Evolutionary conservation across 805 yeast genomes (phyloP), one percentile per base, ranked within the genome.

Genomic region (Hagleromyces aurorensis): DNA sequence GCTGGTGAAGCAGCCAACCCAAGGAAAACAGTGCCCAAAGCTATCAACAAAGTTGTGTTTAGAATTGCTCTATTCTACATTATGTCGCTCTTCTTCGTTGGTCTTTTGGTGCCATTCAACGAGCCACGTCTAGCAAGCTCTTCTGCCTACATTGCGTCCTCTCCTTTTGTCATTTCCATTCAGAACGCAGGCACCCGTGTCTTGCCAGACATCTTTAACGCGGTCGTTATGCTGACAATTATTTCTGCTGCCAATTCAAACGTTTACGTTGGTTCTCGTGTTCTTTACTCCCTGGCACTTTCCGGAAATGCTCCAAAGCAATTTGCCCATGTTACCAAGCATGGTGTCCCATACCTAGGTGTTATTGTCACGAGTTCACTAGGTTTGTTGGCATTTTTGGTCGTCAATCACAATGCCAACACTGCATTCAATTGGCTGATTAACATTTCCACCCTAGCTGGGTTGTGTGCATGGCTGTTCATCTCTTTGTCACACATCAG

Each of bases 231-330:
- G 26, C 42, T 68, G 13, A 75, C 87, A 11, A 70, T 79, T 34
- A 66, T 78, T 27, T 78, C 87, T n/a, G 86, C 89, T 16, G 89
- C 78, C 51, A 80, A 80, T 60, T 78, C 86, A 9, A 76, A 78
- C 49, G 65, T 79, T 17, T 78, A 79, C 56, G 72, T 76, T 41
- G 78, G 84, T 23, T 78, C 86, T 3, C 64, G 91, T 58, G 64
- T 76, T 23, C 52, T 80, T 29, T 78, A 67, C 48, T 72, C 77
- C n/a, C 62, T 80, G 50, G 75, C 82, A n/a, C 64, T 66, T 41
- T 66, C 68, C 29, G 64, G 65, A 6, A 60, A 68, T 29, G 82
- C 82, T 3, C 83, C 83, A 19, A 63, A 56, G 36, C 41, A 67
- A 31, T 72, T 77, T 44, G 40, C 53, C 7, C 48, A 45, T 22